Conservation (phyloP, 1,139 yeast species). For the Debaryomycetaceae sp. region DNA sequence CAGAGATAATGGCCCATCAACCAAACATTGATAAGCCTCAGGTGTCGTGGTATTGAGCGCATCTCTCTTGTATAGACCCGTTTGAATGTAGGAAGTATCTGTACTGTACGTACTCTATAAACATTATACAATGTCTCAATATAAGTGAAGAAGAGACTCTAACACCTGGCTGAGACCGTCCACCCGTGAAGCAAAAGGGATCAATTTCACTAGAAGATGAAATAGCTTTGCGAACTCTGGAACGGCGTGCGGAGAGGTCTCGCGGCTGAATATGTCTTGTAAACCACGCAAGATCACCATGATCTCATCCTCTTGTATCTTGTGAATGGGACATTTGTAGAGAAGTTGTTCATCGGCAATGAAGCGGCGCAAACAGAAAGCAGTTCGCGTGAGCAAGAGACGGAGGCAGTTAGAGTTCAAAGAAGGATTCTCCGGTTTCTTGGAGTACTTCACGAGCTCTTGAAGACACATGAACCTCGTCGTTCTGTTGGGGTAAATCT, state of each 20-base stretch:
- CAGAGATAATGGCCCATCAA: too few species aligned
- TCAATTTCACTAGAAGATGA: slow-evolving; percentile 22
- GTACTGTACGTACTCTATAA: too few species aligned
- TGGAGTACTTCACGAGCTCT: slow-evolving; percentile 28
- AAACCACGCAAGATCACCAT: slow-evolving; percentile 24
- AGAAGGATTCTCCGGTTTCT: slow-evolving; percentile 5
- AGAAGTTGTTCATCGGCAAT: slow-evolving; percentile 31
- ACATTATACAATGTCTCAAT: neutral
- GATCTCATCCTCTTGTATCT: slow-evolving; percentile 34
- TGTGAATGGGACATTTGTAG: slow-evolving; percentile 31
- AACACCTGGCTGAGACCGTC: slow-evolving; percentile 11
- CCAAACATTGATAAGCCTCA: too few species aligned
- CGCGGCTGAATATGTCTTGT: slow-evolving; percentile 5
- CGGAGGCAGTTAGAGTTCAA: slow-evolving; percentile 19
- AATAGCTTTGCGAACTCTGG: slow-evolving; percentile 12
- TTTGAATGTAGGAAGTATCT: too few species aligned
- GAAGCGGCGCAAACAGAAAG: slow-evolving; percentile 33
- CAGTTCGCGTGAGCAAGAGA: slow-evolving; percentile 26
- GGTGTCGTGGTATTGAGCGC: too few species aligned
- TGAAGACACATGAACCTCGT: slow-evolving; percentile 31
- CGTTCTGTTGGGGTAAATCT: slow-evolving; percentile 17
- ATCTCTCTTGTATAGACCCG: too few species aligned
- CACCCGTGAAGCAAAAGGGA: slow-evolving; percentile 22
- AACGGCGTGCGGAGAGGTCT: slow-evolving; percentile 4
- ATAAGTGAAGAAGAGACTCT: neutral